Evolutionary conservation across 345 rosid species (phyloP), one percentile per base, ranked within the genome.

Genomic region (Brassica juncea): DNA sequence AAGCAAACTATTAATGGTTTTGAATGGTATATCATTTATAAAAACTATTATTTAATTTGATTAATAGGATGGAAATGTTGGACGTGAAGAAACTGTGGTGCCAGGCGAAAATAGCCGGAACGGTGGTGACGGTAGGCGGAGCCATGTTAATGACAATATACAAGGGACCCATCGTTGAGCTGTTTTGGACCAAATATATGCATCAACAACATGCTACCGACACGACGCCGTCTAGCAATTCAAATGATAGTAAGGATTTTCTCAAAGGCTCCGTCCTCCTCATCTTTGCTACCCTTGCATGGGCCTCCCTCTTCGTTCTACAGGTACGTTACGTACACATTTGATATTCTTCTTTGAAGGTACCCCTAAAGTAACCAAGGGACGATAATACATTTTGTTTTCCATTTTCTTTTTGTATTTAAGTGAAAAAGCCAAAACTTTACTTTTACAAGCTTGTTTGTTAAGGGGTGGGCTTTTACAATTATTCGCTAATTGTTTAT

Each of bases 111-210:
- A 78, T 91, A 54, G 11, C 85, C 3, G 97, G 98, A 34, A 94
- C 99, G 2, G 15, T 89, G 8, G 91, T 94, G 69, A 89, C 97
- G 3, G 88, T 92, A 9, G 97, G 87, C 2, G 99, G 97, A 76
- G 98, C 98, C 12, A 91, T 89, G 93, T 2, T 94, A 6, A 92
- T 94, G 97, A 89, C 94, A 15, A 61, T 86, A 47, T 62, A 88
- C 30, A 87, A 87, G 47, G 97, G 97, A 49, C 84, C 90, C 1
- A 72, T 82, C 67, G 15, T 92, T 63, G 80, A 73, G 68, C 77
- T 94, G 16, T 94, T 97, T 21, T 92, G 98, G 98, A 84, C 87
- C 10, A 82, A 81, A 30, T 77, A 70, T 64, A 63, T 49, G 65
- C 73, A 72, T 71, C 5, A 39, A n/a, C 83, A 84, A 72, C 77